phyloP scores from a whole-genome alignment of 1,284 basidiomycete genomes.

The Apiotrichum siamense region DNA sequence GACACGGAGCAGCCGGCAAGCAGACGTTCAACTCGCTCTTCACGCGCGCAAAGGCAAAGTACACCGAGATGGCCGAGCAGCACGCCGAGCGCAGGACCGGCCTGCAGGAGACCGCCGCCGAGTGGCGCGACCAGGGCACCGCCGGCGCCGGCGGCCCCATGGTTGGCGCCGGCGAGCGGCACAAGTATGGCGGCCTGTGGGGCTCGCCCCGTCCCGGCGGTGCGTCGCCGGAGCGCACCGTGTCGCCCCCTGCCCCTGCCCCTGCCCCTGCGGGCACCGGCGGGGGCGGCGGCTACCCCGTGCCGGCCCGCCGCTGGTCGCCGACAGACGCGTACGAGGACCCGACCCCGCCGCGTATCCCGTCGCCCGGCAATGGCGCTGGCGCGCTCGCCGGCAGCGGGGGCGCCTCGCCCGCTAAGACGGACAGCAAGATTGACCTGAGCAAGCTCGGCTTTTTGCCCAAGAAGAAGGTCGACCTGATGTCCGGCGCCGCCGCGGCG shows the following conservation, averaged over 20 bases:
- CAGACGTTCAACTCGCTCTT: constrained; percentile 42
- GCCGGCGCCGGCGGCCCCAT: not conserved
- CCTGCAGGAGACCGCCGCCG: not conserved
- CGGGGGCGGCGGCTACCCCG: not conserved
- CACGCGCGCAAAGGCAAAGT: constrained; percentile 36
- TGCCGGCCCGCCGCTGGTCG: constrained; percentile 33
- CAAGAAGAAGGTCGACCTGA: constrained; percentile 45
- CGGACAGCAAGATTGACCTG: constrained; percentile 42
- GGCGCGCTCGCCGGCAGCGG: not conserved
- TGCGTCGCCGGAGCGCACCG: not conserved
- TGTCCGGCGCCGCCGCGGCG: constrained; percentile 40
- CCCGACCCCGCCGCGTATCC: constrained; percentile 5
- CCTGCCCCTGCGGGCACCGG: not conserved
- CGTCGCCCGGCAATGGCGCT: constrained; percentile 2
- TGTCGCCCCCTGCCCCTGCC: too few species aligned
- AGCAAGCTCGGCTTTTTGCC: constrained; percentile 47
- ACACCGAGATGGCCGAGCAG: constrained; percentile 31
- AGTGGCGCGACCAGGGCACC: constrained; percentile 3
- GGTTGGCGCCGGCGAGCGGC: not conserved
- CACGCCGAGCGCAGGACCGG: constrained; percentile 8
- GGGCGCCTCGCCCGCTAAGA: constrained; percentile 21
- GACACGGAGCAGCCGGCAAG: constrained; percentile 29
- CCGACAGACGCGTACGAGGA: constrained; percentile 41
- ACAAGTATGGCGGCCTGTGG: not conserved
- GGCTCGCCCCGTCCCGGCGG: not conserved